Base-by-base conservation (phyloP, 176 grass and related monocot genomes). In the Dactylis glomerata region DNA sequence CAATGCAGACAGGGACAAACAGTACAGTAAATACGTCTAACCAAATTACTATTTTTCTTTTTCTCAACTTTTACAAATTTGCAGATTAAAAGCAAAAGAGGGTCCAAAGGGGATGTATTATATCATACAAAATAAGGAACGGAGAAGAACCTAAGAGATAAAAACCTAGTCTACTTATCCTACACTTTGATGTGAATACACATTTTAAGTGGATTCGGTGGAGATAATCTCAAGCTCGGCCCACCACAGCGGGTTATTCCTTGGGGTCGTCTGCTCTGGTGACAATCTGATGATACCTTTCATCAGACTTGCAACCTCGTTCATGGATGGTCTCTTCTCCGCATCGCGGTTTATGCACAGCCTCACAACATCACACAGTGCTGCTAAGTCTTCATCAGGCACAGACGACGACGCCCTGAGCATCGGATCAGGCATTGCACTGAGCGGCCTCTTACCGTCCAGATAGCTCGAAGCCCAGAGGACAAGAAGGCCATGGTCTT, bases 391-490 rank as follows among this genome's bases (percentile, higher is more conserved):
- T 36, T 81, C 30, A 11, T 87, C 87, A 1, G 92, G 93, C 69
- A 90, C 85, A 2, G 83, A 78, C 1, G 87, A 84, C 73, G 82
- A 78, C 4, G 89, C 55, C 73, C 84, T 81, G n/a, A 97, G 82
- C 30, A 87, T 92, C 6, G 89, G 86, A 44, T 98, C 92, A 0
- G 90, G 85, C 85, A 98, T 98, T 5, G 75, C 54, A 0, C 38
- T 63, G 28, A 94, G 42, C 33, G 84, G 81, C 55, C 90, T 87
- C 86, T 78, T 93, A 54, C 95, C 92, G 19, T 79, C 86, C 44
- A 95, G 78, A 80, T 98, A 98, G 85, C 95, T 93, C 0, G 92
- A 95, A 47, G 95, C 89, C 95, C 95, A 98, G 5, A 98, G 78
- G 23, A 93, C 92, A 15, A 98, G 86, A 15, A 95, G 81, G 19